Conservation (phyloP, 2,329 filamentous ascomycete genomes). For the Leptographium lundbergii region DNA sequence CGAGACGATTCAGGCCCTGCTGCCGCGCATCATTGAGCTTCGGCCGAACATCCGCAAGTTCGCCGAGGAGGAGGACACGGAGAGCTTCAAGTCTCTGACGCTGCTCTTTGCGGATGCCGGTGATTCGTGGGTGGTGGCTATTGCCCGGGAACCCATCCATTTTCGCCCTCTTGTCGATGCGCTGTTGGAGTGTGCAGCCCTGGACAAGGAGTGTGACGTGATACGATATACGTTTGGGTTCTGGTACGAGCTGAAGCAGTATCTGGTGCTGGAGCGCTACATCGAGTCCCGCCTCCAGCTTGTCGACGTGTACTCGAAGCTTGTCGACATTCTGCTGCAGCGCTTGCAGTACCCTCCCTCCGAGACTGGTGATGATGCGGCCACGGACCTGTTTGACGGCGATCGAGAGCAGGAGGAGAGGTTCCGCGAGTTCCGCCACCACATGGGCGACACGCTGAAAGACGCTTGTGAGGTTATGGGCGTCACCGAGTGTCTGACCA, state of each 20-base stretch:
- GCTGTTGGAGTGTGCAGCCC: conserved; percentile 79
- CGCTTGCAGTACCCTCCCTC: conserved; percentile 79
- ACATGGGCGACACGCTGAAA: conserved; percentile 96
- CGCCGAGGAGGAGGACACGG: conserved; percentile 69
- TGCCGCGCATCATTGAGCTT: conserved; percentile 67
- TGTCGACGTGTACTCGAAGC: conserved; percentile 70
- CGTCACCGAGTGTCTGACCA: conserved; percentile 77
- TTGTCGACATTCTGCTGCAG: conserved; percentile 86
- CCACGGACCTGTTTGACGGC: conserved; percentile 79
- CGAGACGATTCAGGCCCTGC: conserved; percentile 66
- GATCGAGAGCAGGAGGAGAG: conserved; percentile 94
- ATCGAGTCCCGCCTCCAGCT: conserved; percentile 66
- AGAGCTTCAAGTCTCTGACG: conserved; percentile 78
- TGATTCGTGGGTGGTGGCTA: conserved; percentile 85
- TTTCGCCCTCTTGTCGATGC: conserved; percentile 81
- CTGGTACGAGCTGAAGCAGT: conserved; percentile 98
- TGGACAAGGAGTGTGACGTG: conserved; percentile 80
- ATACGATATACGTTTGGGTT: conserved; percentile 92
- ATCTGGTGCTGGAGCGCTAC: conserved; percentile 82
- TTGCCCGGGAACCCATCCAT: conserved; percentile 68
- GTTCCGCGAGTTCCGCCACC: conserved; percentile 90
- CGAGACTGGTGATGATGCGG: conserved; percentile 54
- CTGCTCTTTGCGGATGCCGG: conserved; percentile 86
- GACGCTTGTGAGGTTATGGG: conserved; percentile 95
- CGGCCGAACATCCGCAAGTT: conserved; percentile 63